Conservation (phyloP, 345 rosid species). For the Jatropha curcas region DNA sequence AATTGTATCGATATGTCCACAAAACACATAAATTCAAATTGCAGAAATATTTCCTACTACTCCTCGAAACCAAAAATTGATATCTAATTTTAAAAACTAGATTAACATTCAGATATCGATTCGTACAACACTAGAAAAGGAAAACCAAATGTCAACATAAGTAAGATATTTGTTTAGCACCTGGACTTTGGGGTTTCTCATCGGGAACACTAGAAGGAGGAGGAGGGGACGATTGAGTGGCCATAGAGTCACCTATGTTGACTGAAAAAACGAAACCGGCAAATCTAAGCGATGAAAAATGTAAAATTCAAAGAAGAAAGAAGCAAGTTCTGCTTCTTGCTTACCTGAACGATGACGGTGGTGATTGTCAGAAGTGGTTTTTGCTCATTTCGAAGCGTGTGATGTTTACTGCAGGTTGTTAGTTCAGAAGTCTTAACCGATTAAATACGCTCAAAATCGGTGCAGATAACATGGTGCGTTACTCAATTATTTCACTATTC, state of each 20-base stretch:
- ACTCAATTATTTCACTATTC: no score
- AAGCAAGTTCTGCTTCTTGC: not conserved
- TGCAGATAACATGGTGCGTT: not conserved
- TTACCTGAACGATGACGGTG: not conserved
- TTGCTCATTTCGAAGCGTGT: constrained; percentile 21
- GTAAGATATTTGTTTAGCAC: constrained; percentile 14
- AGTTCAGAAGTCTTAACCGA: no score
- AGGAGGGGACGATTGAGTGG: constrained; percentile 40
- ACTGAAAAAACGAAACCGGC: not conserved
- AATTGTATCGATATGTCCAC: not conserved
- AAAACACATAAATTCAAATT: not conserved
- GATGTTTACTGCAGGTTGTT: no score
- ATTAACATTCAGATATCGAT: not conserved
- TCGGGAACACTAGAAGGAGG: constrained; percentile 26
- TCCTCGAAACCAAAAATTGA: no score
- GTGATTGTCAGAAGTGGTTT: constrained; percentile 20
- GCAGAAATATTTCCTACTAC: no score
- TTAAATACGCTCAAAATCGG: not conserved
- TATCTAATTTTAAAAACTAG: not conserved
- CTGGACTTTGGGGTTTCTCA: constrained; percentile 33
- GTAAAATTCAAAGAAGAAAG: not conserved
- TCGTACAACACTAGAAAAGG: not conserved
- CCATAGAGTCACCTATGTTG: constrained; percentile 31
- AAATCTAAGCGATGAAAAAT: not conserved
- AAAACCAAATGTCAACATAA: not conserved